Evolutionary conservation across 2,329 filamentous ascomycete genomes (phyloP), one percentile per base, ranked within the genome.

Genomic region (Xylaria sp.): DNA sequence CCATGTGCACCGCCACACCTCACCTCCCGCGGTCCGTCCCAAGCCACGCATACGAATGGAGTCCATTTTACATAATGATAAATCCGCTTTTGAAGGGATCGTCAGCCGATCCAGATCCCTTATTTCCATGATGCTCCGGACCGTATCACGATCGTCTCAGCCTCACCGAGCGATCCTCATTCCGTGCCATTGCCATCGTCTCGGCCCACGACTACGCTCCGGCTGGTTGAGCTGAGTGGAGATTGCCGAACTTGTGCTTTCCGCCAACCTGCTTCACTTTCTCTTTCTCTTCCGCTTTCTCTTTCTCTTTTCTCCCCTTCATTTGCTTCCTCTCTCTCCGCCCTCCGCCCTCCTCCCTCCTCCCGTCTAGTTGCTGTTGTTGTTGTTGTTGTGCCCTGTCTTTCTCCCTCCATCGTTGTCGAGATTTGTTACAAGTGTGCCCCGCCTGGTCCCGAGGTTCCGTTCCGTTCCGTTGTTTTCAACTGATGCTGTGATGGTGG

Each of bases 1-100:
- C 9, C 44, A 18, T 13, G 9, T 16, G 52, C 54, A 57, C 54
- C 51, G 55, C 57, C 58, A 60, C 55, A 56, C 23, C 11, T 42
- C 16, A 30, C 52, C 6, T 39, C 35, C 10, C 23, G 23, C 23
- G 23, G n/a, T n/a, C 18, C 11, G 18, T 30, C 3, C 3, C 23
- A 50, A 18, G 48, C 48, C 48, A 19, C 48, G 23, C 30, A 11
- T 34, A 34, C 18, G 16, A 49, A 30, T 35, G 34, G 19, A 44
- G 53, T 34, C n/a, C n/a, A 55, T 34, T 47, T 19, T 47, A 46
- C 39, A 9, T 46, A 46, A 46, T 16, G n/a, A 16, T 46, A n/a
- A 51, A 37, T 35, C 42, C 53, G 34, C 18, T 47, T 46, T 54
- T 23, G 52, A 42, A 54, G 51, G n/a, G 37, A 42, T 42, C 52